These are phyloP conservation scores for Clarireedia hainanense DNA, from an alignment of 2,329 filamentous ascomycete genomes.

Conservation along the genomic window DNA sequence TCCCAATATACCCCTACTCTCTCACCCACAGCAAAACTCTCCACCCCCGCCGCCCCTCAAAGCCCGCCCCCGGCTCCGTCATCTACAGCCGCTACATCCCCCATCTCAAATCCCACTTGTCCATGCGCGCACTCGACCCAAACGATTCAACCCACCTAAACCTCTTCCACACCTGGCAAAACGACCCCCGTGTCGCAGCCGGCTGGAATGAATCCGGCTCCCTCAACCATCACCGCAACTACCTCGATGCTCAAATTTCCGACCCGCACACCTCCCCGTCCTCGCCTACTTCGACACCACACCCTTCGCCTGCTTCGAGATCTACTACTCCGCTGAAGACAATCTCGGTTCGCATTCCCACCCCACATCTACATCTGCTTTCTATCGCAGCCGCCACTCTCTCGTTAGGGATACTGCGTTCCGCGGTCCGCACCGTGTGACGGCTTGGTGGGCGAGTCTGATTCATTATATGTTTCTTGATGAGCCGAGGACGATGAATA, in stretches of 20 bases:
- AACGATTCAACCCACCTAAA: slow-evolving; percentile 53
- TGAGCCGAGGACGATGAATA: slow-evolving; percentile 47
- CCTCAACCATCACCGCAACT: slow-evolving; percentile 64
- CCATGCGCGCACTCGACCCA: slow-evolving; percentile 67
- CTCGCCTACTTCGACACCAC: slow-evolving; percentile 64
- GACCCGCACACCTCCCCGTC: slow-evolving; percentile 67
- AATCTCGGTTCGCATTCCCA: slow-evolving; percentile 51
- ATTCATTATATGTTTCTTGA: slow-evolving; percentile 58
- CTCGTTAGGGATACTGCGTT: slow-evolving; percentile 50
- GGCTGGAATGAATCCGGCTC: slow-evolving; percentile 77
- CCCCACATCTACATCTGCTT: slow-evolving; percentile 35
- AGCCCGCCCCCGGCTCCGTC: slow-evolving; percentile 61
- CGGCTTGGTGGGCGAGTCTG: slow-evolving; percentile 53
- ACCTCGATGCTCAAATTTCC: slow-evolving; percentile 54
- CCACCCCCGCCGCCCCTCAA: slow-evolving; percentile 64
- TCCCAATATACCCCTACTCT: slow-evolving; percentile 35
- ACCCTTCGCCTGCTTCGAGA: slow-evolving; percentile 70
- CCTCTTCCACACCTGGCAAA: slow-evolving; percentile 75
- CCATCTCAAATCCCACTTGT: slow-evolving; percentile 68
- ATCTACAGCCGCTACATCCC: slow-evolving; percentile 76
- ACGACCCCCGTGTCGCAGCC: slow-evolving; percentile 71
- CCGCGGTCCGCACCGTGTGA: slow-evolving; percentile 52
- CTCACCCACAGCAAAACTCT: slow-evolving; percentile 41
- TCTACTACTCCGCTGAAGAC: slow-evolving; percentile 64
- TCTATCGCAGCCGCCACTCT: slow-evolving; percentile 52